These are phyloP conservation scores for Camillea tinctor DNA, from an alignment of 2,329 filamentous ascomycete species.

Conservation along the genomic window DNA sequence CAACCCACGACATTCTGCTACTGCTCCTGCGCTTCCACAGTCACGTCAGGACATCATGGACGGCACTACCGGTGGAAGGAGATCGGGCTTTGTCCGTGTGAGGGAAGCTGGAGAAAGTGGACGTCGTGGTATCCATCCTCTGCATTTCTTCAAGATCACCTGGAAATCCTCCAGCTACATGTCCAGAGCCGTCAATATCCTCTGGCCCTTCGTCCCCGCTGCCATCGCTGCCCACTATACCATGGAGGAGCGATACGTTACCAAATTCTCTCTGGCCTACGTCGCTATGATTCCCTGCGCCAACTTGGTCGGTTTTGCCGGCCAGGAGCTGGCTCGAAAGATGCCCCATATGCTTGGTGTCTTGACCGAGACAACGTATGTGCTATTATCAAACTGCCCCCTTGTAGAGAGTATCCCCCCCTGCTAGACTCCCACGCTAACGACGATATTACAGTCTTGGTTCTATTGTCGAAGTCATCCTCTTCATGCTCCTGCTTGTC, in stretches of 20 bases:
- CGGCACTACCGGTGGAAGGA: conserved; percentile 14
- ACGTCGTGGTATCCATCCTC: conserved; percentile 61
- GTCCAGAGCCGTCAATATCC: conserved; percentile 65
- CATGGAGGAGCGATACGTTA: conserved; percentile 47
- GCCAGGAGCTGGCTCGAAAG: conserved; percentile 70
- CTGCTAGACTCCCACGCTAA: conserved; percentile 13
- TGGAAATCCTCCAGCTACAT: conserved; percentile 62
- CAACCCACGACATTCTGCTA: conserved; percentile 17
- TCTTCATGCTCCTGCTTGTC: conserved; percentile 74
- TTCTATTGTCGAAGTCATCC: conserved; percentile 75
- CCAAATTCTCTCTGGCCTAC: conserved; percentile 69
- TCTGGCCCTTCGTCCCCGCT: conserved; percentile 74
- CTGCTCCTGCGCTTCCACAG: conserved; percentile 21
- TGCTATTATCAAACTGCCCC: conserved; percentile 1
- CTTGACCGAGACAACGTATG: conserved; percentile 56
- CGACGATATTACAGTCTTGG: conserved; percentile 49
- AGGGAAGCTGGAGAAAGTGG: conserved; percentile 62
- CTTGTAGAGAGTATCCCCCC: neutral
- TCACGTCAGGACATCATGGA: conserved; percentile 22
- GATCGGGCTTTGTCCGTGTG: conserved; percentile 26
- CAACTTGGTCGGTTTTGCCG: conserved; percentile 73
- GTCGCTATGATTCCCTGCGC: conserved; percentile 76
- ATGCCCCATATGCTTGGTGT: conserved; percentile 71
- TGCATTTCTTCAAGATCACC: conserved; percentile 62
- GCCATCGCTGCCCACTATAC: conserved; percentile 62